phyloP scores from a whole-genome alignment of 2,329 filamentous ascomycete genomes.

The Macrophomina tecta region DNA sequence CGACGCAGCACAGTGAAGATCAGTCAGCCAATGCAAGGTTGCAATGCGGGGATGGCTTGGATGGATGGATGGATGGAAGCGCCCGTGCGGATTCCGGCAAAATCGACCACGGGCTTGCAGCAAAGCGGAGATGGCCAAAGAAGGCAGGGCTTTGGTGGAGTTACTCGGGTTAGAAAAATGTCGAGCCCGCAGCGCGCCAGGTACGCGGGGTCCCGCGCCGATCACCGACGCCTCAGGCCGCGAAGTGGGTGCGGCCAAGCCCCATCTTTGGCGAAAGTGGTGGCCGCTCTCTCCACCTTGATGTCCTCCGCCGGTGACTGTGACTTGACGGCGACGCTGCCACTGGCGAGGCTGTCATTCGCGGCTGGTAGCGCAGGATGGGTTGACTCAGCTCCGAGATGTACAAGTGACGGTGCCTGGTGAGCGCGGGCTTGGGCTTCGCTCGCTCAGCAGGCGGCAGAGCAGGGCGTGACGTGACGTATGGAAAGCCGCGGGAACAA shows the following conservation, averaged over 20 bases:
- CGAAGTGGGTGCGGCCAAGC: conserved; percentile 17
- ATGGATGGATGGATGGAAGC: no score
- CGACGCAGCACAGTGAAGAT: no score
- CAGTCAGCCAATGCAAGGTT: no score
- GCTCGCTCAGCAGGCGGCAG: conserved; percentile 8
- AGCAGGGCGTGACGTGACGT: conserved; percentile 19
- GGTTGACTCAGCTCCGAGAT: not conserved
- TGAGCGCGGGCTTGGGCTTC: not conserved
- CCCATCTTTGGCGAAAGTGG: not conserved
- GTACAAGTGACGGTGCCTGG: conserved; percentile 18
- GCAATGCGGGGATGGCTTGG: no score
- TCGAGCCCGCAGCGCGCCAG: not conserved
- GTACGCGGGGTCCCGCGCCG: conserved; percentile 22
- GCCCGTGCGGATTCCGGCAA: not conserved
- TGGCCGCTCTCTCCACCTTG: conserved; percentile 13
- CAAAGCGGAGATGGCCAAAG: conserved; percentile 11
- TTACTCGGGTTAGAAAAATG: conserved; percentile 11
- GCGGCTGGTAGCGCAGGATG: not conserved
- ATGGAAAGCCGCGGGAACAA: conserved; percentile 24
- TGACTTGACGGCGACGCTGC: not conserved
- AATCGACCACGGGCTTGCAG: not conserved
- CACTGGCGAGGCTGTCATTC: not conserved
- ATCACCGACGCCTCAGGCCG: conserved; percentile 9
- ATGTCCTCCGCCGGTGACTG: not conserved
- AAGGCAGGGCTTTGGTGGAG: conserved; percentile 13